Evolutionary conservation across 75 land plant species (phyloP).

Genomic region (Picea sitchensis): DNA sequence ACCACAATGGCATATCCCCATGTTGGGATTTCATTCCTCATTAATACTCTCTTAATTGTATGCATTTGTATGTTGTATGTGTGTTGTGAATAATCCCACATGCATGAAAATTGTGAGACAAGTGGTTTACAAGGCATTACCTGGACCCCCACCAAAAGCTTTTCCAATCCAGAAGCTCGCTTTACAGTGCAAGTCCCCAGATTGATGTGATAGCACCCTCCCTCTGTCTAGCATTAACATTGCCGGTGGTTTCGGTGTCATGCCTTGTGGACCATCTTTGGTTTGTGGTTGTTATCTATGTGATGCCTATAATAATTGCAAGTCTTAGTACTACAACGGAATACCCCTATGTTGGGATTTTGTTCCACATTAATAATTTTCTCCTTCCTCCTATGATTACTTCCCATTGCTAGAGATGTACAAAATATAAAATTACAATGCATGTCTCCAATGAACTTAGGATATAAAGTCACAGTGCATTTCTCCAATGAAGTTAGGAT

Average conservation of each 20-base stretch:
- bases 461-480: background rate
- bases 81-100: background rate
- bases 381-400: background rate
- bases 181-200: too few relatives aligned
- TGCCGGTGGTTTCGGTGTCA: too few relatives aligned
- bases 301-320: background rate
- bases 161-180: background rate
- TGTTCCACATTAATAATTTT: background rate
- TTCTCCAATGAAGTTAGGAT: background rate
- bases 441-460: background rate
- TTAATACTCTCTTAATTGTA: background rate
- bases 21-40: too few relatives aligned
- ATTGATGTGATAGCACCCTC: too few relatives aligned
- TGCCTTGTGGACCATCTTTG: too few relatives aligned
- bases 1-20: background rate
- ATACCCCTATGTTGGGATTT: background rate
- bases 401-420: background rate
- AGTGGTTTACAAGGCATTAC: background rate
- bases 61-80: background rate
- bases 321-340: background rate
- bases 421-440: background rate
- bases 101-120: background rate
- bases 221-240: too few relatives aligned
- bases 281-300: background rate
- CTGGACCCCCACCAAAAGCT: background rate